phyloP scores from a whole-genome alignment of 371 early-diverging fungal species.

The Rhizopus delemar region DNA sequence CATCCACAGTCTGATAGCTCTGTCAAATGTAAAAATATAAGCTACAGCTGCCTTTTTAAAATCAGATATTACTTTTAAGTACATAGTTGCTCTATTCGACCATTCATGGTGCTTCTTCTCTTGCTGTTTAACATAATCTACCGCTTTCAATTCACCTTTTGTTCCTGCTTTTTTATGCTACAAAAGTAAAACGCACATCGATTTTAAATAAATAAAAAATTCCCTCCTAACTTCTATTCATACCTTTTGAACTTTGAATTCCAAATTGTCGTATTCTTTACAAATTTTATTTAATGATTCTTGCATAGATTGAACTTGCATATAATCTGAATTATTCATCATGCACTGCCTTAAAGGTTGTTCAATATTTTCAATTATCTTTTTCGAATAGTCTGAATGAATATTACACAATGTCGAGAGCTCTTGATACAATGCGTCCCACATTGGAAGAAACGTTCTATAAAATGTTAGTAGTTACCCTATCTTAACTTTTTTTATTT shows the following conservation, averaged over 20 bases:
- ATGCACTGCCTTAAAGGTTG: slow-evolving; percentile 17
- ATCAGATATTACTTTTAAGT: slow-evolving; percentile 37
- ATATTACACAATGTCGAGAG: slow-evolving; percentile 14
- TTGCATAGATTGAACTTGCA: slow-evolving; percentile 13
- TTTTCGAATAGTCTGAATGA: slow-evolving; percentile 21
- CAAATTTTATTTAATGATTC: slow-evolving; percentile 10
- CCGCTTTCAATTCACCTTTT: slow-evolving; percentile 23
- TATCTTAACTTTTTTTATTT: neutral
- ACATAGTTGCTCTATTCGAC: slow-evolving; percentile 44
- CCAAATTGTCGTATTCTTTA: slow-evolving; percentile 14
- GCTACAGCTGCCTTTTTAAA: neutral
- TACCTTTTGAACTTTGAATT: slow-evolving; percentile 10
- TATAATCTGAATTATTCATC: slow-evolving; percentile 12
- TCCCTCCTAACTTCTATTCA: no score
- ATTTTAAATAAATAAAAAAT: no score
- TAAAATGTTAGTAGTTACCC: neutral
- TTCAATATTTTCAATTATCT: slow-evolving; percentile 19
- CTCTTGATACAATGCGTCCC: slow-evolving; percentile 25
- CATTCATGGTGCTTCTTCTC: slow-evolving; percentile 38
- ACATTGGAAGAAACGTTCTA: slow-evolving; percentile 25
- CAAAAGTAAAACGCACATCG: no score
- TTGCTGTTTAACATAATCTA: slow-evolving; percentile 29
- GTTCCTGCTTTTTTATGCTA: slow-evolving; percentile 22
- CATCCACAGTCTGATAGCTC: slow-evolving; percentile 33
- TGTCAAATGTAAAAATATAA: neutral